A percentile compares a stretch with the other conserved stretches of the same genome.
Evolutionary conservation across 73 alveolate genomes (phyloP).

Genomic region (Chromera velia): DNA sequence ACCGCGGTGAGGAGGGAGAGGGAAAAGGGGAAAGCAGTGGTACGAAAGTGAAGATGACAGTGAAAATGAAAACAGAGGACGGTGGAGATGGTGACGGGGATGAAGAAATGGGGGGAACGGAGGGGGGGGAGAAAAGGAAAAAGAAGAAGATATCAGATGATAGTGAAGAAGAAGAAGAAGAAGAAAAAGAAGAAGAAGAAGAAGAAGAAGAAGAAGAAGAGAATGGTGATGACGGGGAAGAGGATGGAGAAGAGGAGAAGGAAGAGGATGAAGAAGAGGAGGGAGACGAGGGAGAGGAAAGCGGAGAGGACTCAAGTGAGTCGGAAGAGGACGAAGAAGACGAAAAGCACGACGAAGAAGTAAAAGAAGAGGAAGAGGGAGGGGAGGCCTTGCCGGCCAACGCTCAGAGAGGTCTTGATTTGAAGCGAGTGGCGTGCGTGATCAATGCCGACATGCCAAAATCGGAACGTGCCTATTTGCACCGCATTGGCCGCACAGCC

Average conservation of each 20-base stretch:
- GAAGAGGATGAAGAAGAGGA: background rate
- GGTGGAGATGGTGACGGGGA: too few relatives aligned
- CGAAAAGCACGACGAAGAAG: background rate
- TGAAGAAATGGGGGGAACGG: too few relatives aligned
- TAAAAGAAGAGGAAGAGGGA: background rate
- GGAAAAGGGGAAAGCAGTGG: too few relatives aligned
- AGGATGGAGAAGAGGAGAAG: background rate
- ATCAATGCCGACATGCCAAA: conserved; percentile 35
- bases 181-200: background rate
- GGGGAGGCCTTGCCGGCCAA: background rate
- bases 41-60: too few relatives aligned
- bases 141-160: background rate
- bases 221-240: background rate
- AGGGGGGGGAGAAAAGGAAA: background rate
- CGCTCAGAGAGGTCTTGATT: background rate
- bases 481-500: background rate
- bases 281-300: background rate
- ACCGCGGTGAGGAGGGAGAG: too few relatives aligned
- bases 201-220: background rate
- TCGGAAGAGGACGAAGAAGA: background rate
- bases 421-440: conserved; percentile 13
- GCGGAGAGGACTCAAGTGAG: background rate
- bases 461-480: conserved; percentile 19
- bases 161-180: background rate
- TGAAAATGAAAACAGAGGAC: too few relatives aligned